Evolutionary conservation across 108 stramenopile species (phyloP).

Genomic region (Epithemia pelagica): DNA sequence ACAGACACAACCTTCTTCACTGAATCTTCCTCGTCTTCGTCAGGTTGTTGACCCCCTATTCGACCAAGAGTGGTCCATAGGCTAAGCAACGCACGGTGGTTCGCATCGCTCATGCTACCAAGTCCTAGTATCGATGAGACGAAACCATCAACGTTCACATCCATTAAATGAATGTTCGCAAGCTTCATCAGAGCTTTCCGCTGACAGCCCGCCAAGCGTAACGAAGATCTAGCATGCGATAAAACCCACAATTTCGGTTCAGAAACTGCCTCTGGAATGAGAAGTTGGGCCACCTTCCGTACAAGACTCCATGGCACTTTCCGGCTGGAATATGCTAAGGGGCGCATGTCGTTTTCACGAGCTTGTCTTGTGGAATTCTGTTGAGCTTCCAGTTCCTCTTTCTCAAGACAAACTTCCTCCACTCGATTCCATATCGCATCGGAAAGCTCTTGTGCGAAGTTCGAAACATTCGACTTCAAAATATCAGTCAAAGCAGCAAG

Average conservation of each 20-base stretch:
- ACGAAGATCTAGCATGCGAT: conserved; percentile 49
- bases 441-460: neutral
- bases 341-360: conserved; percentile 18
- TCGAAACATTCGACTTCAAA: neutral
- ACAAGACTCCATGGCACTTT: conserved; percentile 37
- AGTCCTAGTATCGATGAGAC: neutral
- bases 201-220: conserved; percentile 23
- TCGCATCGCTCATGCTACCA: neutral
- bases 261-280: conserved; percentile 23
- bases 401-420: neutral
- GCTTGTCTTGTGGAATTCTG: conserved; percentile 30
- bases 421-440: neutral
- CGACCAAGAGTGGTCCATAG: neutral
- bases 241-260: conserved; percentile 46
- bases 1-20: no score
- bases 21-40: no score
- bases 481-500: neutral
- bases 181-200: conserved; percentile 17
- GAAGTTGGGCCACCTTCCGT: conserved; percentile 31
- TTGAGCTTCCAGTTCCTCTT: neutral
- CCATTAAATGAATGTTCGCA: neutral
- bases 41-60: no score
- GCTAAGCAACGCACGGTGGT: neutral
- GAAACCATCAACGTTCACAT: neutral
- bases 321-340: neutral